A percentile compares a stretch with the other conserved stretches of the same genome.
phyloP scores from a whole-genome alignment of 345 rosid species.

The Gossypium arboreum region DNA sequence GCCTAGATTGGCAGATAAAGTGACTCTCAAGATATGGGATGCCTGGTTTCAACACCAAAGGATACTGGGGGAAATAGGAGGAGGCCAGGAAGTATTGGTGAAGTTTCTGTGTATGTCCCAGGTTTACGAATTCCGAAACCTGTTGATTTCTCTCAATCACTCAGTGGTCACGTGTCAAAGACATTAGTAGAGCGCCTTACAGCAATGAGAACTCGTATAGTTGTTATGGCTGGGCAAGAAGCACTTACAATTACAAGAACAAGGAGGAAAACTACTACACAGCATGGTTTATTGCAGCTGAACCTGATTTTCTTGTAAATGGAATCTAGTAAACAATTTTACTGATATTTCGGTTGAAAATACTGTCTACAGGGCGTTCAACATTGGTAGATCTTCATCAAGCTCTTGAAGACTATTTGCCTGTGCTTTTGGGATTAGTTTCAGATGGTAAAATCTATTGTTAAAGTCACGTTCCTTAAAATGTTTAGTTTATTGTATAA shows the following conservation, averaged over 20 bases:
- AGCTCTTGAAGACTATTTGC: constrained; percentile 95
- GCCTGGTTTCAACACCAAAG: constrained; percentile 79
- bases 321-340: background rate
- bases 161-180: constrained; percentile 69
- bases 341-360: constrained; percentile 21
- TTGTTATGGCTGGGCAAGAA: constrained; percentile 97
- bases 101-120: constrained; percentile 83
- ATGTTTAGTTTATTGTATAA: constrained; percentile 11
- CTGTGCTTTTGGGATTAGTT: constrained; percentile 82
- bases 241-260: constrained; percentile 91
- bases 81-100: constrained; percentile 88
- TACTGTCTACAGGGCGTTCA: constrained; percentile 67
- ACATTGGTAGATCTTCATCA: constrained; percentile 91
- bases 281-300: constrained; percentile 60
- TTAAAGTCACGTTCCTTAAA: background rate
- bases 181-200: constrained; percentile 67
- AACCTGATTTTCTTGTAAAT: background rate
- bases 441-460: constrained; percentile 58
- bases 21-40: constrained; percentile 63
- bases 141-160: constrained; percentile 67
- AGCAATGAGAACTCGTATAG: constrained; percentile 86
- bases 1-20: constrained; percentile 29
- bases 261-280: constrained; percentile 85
- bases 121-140: constrained; percentile 92
- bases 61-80: constrained; percentile 77